These are phyloP conservation scores for Mortierella hygrophila DNA, from an alignment of 192 early-diverging fungal species.

Conservation along the genomic window DNA sequence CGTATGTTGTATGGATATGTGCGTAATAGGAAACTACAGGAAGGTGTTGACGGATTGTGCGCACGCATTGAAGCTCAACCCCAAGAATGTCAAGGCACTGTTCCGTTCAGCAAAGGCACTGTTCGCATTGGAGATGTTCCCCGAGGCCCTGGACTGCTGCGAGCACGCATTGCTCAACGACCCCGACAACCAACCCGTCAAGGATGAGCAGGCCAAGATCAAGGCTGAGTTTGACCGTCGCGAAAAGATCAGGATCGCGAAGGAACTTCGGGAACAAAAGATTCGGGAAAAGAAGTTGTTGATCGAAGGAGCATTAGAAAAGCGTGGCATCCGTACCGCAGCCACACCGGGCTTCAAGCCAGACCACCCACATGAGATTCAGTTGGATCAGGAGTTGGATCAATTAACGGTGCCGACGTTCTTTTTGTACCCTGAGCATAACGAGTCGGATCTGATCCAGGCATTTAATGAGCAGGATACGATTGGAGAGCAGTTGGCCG, in stretches of 20 bases:
- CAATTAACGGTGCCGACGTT: constrained; percentile 86
- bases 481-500: constrained; percentile 85
- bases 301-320: constrained; percentile 48
- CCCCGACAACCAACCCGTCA: constrained; percentile 63
- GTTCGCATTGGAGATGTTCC: constrained; percentile 80
- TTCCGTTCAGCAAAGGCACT: constrained; percentile 92
- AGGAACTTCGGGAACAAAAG: constrained; percentile 59
- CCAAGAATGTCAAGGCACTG: constrained; percentile 91
- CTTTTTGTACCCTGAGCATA: constrained; percentile 95
- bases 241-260: constrained; percentile 53
- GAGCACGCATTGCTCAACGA: constrained; percentile 78
- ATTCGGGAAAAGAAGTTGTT: constrained; percentile 59
- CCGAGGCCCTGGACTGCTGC: constrained; percentile 90
- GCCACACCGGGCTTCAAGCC: constrained; percentile 47
- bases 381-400: constrained; percentile 67
- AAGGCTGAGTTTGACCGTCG: constrained; percentile 43
- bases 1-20: constrained; percentile 1
- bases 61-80: constrained; percentile 81
- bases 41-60: constrained; percentile 91
- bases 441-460: constrained; percentile 90
- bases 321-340: constrained; percentile 60
- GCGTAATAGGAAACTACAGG: constrained; percentile 78
- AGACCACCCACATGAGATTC: constrained; percentile 65
- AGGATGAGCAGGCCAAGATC: constrained; percentile 50
- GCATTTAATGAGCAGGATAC: constrained; percentile 86